A percentile compares a stretch with the other conserved stretches of the same genome.
Conservation (phyloP, 192 early-diverging fungal genomes). For the Backusella liffmaniae region DNA sequence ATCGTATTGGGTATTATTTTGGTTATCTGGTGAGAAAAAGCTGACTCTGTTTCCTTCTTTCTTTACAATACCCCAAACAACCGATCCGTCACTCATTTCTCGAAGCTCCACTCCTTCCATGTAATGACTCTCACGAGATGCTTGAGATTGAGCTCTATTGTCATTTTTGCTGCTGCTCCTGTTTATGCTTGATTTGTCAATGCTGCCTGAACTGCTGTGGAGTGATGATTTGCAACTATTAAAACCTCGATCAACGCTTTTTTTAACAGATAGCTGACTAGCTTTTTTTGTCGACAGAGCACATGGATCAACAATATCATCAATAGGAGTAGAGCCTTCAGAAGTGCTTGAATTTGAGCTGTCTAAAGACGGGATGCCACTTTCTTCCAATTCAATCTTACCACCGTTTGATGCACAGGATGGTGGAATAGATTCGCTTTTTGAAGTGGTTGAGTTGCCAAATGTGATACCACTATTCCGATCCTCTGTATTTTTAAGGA, state of each 20-base stretch:
- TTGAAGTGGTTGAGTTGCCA: neutral
- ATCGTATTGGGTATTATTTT: conserved; percentile 13
- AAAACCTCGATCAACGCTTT: neutral
- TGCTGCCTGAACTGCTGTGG: neutral
- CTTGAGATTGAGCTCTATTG: neutral
- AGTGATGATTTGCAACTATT: neutral
- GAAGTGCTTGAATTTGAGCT: neutral
- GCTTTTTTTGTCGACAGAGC: neutral
- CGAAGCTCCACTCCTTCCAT: conserved; percentile 37
- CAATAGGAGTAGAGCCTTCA: neutral
- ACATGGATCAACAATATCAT: neutral
- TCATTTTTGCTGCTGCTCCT: neutral
- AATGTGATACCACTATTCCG: neutral
- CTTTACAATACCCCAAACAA: conserved; percentile 34
- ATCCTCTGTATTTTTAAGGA: neutral
- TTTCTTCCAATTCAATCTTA: neutral
- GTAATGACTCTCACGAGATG: conserved; percentile 4
- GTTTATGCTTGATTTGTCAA: neutral
- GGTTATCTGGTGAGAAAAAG: conserved; percentile 11
- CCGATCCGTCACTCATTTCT: conserved; percentile 37
- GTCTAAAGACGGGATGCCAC: neutral
- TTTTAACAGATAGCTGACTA: neutral
- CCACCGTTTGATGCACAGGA: neutral
- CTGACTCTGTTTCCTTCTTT: conserved; percentile 27
- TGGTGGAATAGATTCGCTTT: neutral